These are phyloP conservation scores for Phytophthora agathidicida DNA, from an alignment of 352 stramenopile genomes.

Conservation along the genomic window DNA sequence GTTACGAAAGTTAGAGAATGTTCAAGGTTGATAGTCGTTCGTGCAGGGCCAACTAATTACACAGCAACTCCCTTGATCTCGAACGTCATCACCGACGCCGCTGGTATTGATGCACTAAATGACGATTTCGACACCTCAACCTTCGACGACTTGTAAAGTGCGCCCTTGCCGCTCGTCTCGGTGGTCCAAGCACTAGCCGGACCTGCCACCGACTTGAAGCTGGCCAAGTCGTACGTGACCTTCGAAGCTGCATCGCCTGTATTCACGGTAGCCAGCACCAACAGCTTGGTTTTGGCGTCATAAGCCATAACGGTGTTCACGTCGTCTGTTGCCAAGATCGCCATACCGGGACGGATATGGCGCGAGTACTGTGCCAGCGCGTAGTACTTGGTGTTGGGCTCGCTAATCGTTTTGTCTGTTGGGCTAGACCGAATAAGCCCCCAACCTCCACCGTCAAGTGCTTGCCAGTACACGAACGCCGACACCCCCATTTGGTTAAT, in stretches of 20 bases:
- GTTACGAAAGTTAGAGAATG: too few species aligned
- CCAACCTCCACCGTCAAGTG: slow-evolving; percentile 57
- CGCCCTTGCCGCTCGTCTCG: slow-evolving; percentile 43
- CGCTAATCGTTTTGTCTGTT: slow-evolving; percentile 41
- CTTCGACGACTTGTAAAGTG: slow-evolving; percentile 41
- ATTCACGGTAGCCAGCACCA: slow-evolving; percentile 60
- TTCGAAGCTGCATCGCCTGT: slow-evolving; percentile 24
- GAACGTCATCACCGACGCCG: slow-evolving; percentile 51
- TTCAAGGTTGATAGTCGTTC: too few species aligned
- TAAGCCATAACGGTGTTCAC: slow-evolving; percentile 55
- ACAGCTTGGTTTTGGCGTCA: slow-evolving; percentile 32
- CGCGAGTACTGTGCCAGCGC: slow-evolving; percentile 64
- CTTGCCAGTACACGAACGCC: slow-evolving; percentile 74
- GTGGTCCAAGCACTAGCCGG: slow-evolving; percentile 48
- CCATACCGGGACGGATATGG: slow-evolving; percentile 66
- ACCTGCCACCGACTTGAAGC: slow-evolving; percentile 35
- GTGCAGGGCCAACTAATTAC: too few species aligned
- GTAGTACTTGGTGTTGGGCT: slow-evolving; percentile 61
- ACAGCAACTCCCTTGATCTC: slow-evolving; percentile 32
- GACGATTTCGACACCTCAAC: slow-evolving; percentile 32
- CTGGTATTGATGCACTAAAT: slow-evolving; percentile 39
- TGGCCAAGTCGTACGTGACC: slow-evolving; percentile 47
- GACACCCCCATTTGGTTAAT: slow-evolving; percentile 66
- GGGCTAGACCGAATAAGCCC: slow-evolving; percentile 56
- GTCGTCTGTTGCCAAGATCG: slow-evolving; percentile 44